Percentiles rank a stretch among this genome's conserved stretches.
Conservation (phyloP, 768 basidiomycete genomes). For the Naganishia friedmannii region DNA sequence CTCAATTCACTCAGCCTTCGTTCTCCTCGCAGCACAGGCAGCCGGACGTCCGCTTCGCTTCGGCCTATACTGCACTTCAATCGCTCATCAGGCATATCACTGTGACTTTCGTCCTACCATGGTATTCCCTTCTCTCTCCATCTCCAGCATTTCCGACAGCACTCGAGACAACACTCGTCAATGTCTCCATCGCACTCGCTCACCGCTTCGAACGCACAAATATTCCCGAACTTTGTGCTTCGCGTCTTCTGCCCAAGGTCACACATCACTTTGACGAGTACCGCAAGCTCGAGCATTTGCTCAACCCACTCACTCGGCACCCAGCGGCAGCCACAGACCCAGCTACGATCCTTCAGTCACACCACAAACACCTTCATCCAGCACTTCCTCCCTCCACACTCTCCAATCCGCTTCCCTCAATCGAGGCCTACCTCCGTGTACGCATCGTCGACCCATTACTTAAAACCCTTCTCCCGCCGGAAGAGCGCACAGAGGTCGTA, state of each 20-base stretch:
- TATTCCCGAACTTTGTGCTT: constrained; percentile 70
- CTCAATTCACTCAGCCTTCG: not conserved
- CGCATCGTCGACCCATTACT: constrained; percentile 68
- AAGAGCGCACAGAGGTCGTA: constrained; percentile 71
- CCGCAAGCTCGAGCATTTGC: constrained; percentile 69
- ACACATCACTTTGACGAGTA: constrained; percentile 86
- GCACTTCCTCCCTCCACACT: constrained; percentile 85
- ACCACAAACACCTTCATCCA: constrained; percentile 60
- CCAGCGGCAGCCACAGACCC: constrained; percentile 16
- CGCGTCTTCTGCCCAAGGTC: constrained; percentile 79
- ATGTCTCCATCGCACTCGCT: constrained; percentile 62
- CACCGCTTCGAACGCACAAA: constrained; percentile 64
- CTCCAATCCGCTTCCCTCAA: constrained; percentile 80
- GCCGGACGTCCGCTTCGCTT: not conserved
- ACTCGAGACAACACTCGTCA: constrained; percentile 71
- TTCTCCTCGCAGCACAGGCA: not conserved
- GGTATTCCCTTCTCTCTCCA: constrained; percentile 82
- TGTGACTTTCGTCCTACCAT: constrained; percentile 75
- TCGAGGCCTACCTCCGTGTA: constrained; percentile 74
- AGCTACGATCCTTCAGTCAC: constrained; percentile 24
- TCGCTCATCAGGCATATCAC: not conserved
- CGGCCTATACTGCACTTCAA: not conserved
- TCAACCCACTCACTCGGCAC: constrained; percentile 33
- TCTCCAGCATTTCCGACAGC: constrained; percentile 85
- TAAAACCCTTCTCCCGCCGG: constrained; percentile 69